Percentiles rank a stretch among this genome's conserved stretches.
Conservation (phyloP, 2,329 filamentous ascomycete species). For the Cordyceps tenuipes region DNA sequence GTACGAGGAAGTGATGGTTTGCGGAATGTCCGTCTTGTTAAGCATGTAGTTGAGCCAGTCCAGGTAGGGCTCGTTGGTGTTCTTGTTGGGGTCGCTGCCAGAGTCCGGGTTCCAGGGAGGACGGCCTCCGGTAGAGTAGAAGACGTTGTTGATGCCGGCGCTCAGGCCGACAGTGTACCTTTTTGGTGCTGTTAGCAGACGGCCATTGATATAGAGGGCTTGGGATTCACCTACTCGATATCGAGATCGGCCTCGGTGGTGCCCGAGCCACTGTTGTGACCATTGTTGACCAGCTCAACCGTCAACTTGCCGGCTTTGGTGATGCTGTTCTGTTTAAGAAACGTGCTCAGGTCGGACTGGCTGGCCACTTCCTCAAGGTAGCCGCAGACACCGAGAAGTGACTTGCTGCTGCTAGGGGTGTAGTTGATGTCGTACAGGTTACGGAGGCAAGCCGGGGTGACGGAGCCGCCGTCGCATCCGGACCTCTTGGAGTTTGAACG, state of each 20-base stretch:
- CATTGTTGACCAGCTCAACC: constrained; percentile 6
- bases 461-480: not conserved
- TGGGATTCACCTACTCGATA: not conserved
- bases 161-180: constrained; percentile 5
- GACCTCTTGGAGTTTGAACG: not conserved
- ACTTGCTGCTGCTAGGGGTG: not conserved
- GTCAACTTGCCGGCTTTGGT: not conserved
- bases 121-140: constrained; percentile 7
- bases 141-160: constrained; percentile 6
- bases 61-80: constrained; percentile 11
- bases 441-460: not conserved
- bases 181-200: not conserved
- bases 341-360: not conserved
- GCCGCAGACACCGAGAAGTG: constrained; percentile 3
- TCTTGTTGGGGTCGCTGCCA: constrained; percentile 7
- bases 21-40: not conserved
- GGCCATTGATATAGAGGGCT: not conserved
- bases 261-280: not conserved
- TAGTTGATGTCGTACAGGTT: constrained; percentile 9
- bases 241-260: constrained; percentile 10
- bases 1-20: constrained; percentile 11
- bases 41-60: constrained; percentile 11
- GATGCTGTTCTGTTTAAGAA: not conserved
- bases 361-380: constrained; percentile 4
- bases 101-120: constrained; percentile 3